Evolutionary conservation across 176 grass and related monocot species (phyloP).

Genomic region (Saccharum officinarum): DNA sequence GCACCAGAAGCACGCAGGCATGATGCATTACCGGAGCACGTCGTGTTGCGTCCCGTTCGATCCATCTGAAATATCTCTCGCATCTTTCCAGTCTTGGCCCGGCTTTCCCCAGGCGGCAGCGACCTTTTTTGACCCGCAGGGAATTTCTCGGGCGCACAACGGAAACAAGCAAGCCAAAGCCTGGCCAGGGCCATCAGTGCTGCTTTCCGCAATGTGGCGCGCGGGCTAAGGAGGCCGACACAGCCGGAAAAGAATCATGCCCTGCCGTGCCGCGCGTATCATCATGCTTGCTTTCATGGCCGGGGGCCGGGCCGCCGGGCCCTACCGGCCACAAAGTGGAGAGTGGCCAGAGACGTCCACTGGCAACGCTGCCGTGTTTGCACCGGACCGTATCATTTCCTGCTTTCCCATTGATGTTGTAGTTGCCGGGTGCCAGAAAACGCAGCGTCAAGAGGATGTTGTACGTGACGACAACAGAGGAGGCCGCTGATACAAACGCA

Average conservation of each 20-base stretch:
- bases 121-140: conserved; percentile 11
- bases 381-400: background rate
- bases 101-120: background rate
- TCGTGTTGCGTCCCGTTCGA: background rate
- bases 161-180: background rate
- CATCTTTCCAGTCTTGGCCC: background rate
- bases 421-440: too few relatives aligned
- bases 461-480: too few relatives aligned
- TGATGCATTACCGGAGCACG: background rate
- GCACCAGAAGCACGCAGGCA: background rate
- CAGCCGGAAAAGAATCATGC: background rate
- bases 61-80: background rate
- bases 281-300: background rate
- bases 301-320: background rate
- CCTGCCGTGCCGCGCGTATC: background rate
- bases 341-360: background rate
- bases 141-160: conserved; percentile 19
- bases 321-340: background rate
- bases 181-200: conserved; percentile 6
- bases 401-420: background rate
- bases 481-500: too few relatives aligned
- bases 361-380: background rate
- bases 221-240: conserved; percentile 1
- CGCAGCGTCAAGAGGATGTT: too few relatives aligned
- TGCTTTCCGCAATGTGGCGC: conserved; percentile 21